Base-by-base conservation (phyloP, 345 rosid species). In the Lepidium aucheri region DNA sequence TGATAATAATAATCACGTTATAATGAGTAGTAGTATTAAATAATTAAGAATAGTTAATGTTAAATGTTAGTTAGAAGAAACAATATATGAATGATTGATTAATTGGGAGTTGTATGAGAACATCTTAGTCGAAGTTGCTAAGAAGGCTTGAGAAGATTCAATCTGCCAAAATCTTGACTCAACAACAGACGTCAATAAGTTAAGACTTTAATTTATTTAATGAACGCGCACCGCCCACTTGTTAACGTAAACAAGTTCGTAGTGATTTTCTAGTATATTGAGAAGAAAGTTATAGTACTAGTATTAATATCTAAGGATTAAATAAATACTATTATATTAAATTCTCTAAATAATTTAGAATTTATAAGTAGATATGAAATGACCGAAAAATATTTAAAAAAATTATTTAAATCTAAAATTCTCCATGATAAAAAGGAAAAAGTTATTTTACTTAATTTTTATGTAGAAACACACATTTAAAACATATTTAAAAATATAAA, bases 101-200 rank as follows among this genome's bases (percentile, higher is more conserved):
- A 32, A 24, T 17, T 35, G 18, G 14, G 16, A 40, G 28, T 34
- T 35, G 39, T 51, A 17, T 42, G 11, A 41, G 13, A 50, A 61
- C 17, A 15, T 15, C 20, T 13, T 3, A 54, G 17, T 47, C 38
- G 65, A 56, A 72, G 70, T 57, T 64, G 70, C 70, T 56, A 22
- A 41, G 76, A 64, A 40, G 65, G 4, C 45, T 49, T 13, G 53
- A 9, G 16, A 7, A 41, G n/a, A 18, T 40, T 57, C 40, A 47
- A 57, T 64, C 65, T 64, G 53, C 53, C 53, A 64, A 49, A 53
- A 45, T 64, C 2, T 72, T 72, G 70, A 72, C 76, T 64, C 76
- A 64, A 72, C 76, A 64, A 72, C 22, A 20, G 1, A 32, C 70
- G 76, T 72, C 76, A 72, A 72, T 64, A 72, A 47, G 65, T 64